These are phyloP conservation scores for Malassezia furfur DNA, from an alignment of 1,284 basidiomycete genomes.

Conservation along the genomic window DNA sequence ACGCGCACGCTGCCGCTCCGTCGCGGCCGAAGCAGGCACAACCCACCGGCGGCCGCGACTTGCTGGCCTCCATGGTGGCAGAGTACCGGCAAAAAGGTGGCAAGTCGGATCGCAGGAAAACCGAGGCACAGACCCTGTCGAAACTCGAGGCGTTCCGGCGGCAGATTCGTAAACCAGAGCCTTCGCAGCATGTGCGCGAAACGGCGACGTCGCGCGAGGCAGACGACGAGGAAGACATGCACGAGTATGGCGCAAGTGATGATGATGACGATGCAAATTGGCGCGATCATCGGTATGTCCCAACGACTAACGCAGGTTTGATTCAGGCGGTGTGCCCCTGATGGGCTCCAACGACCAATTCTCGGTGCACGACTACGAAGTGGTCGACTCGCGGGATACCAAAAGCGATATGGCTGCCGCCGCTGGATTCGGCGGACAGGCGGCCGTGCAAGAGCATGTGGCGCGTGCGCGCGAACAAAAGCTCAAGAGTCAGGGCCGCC, in stretches of 20 bases:
- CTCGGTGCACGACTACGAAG: constrained; percentile 29
- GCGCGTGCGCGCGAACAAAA: neutral
- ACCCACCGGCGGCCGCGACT: neutral
- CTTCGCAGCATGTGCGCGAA: no score
- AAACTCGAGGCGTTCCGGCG: neutral
- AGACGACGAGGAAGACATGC: constrained; percentile 9
- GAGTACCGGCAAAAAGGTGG: constrained; percentile 1
- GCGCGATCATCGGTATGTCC: constrained; percentile 18
- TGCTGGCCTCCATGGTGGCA: neutral
- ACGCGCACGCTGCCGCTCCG: neutral
- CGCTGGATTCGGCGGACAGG: constrained; percentile 6
- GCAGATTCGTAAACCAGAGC: neutral
- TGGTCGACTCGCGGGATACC: constrained; percentile 25
- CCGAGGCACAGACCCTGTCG: neutral
- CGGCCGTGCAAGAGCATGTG: neutral
- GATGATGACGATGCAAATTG: constrained; percentile 23
- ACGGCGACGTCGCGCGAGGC: no score
- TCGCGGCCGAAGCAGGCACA: no score
- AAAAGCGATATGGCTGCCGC: constrained; percentile 1
- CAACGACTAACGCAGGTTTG: constrained; percentile 9
- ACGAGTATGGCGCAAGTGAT: constrained; percentile 36
- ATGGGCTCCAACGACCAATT: constrained; percentile 5
- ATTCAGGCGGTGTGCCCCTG: constrained; percentile 25
- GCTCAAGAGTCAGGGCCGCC: constrained; percentile 4
- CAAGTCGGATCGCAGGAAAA: no score